A percentile compares a stretch with the other conserved stretches of the same genome.
Conservation (phyloP, 495 filamentous ascomycete genomes). For the Barbatosphaeria neglecta region DNA sequence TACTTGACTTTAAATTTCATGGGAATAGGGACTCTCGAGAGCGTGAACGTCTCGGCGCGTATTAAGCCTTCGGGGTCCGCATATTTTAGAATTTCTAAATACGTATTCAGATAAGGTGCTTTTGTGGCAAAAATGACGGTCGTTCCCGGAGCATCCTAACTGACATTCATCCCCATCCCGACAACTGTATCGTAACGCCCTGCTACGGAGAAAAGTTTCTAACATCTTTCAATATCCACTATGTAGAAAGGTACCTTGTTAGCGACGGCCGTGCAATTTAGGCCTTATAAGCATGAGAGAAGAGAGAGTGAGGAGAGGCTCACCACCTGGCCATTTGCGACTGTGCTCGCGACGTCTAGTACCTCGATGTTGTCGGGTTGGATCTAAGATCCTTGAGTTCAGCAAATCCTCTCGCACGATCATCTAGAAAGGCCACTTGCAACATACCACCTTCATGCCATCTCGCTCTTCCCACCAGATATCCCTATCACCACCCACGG, state of each 20-base stretch:
- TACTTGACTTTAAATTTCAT: no score
- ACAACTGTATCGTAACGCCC: no score
- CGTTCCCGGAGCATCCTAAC: no score
- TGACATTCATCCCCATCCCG: no score
- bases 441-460: constrained; percentile 52
- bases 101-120: no score
- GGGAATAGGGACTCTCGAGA: no score
- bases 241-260: background rate
- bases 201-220: constrained; percentile 55
- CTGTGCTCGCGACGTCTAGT: constrained; percentile 52
- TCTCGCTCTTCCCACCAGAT: constrained; percentile 71
- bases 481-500: constrained; percentile 50
- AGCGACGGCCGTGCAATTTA: background rate
- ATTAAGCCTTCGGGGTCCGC: no score
- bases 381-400: constrained; percentile 42
- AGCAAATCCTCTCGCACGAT: background rate
- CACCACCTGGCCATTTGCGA: constrained; percentile 73
- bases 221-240: constrained; percentile 58
- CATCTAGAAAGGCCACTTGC: background rate
- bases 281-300: background rate
- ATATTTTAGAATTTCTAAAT: no score
- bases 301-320: background rate
- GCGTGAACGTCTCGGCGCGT: no score
- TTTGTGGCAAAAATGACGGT: no score
- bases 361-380: constrained; percentile 72